These are phyloP conservation scores for Fusarium sarcochroum DNA, from an alignment of 2,329 filamentous ascomycete genomes.

Conservation along the genomic window DNA sequence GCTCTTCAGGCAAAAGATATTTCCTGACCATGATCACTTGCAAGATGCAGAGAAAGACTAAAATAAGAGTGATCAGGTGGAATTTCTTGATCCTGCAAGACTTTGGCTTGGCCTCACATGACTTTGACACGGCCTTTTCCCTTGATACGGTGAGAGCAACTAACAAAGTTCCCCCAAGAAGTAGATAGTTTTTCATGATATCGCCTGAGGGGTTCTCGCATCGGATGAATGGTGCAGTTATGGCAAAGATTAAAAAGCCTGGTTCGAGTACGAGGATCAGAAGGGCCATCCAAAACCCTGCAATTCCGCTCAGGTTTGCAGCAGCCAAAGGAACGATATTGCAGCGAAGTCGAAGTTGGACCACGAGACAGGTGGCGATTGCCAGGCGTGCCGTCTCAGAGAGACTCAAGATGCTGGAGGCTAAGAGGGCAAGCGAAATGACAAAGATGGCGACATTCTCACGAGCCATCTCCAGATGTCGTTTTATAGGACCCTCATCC, in stretches of 20 bases:
- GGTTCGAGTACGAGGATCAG: slow-evolving; percentile 9
- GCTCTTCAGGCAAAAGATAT: slow-evolving; percentile 23
- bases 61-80: slow-evolving; percentile 14
- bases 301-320: not conserved
- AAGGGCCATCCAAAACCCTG: slow-evolving; percentile 14
- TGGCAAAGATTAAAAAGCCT: not conserved
- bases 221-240: slow-evolving; percentile 11
- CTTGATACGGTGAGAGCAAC: slow-evolving; percentile 13
- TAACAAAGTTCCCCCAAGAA: slow-evolving; percentile 23
- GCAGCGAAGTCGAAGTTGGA: slow-evolving; percentile 22
- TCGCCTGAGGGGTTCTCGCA: not conserved
- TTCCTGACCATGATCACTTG: slow-evolving; percentile 32
- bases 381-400: slow-evolving; percentile 35
- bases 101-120: not conserved
- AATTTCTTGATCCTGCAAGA: slow-evolving; percentile 7
- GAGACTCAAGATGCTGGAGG: slow-evolving; percentile 5
- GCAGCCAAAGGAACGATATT: slow-evolving; percentile 2
- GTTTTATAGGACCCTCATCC: not conserved
- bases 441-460: slow-evolving; percentile 26
- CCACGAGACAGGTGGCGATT: slow-evolving; percentile 24
- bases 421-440: slow-evolving; percentile 10
- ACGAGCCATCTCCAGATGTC: slow-evolving; percentile 23
- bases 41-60: slow-evolving; percentile 15
- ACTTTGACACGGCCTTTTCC: not conserved
- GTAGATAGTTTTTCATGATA: slow-evolving; percentile 1